Evolutionary conservation across 2,329 filamentous ascomycete genomes (phyloP), one percentile per base, ranked within the genome.

Genomic region (Fusarium sambucinum): DNA sequence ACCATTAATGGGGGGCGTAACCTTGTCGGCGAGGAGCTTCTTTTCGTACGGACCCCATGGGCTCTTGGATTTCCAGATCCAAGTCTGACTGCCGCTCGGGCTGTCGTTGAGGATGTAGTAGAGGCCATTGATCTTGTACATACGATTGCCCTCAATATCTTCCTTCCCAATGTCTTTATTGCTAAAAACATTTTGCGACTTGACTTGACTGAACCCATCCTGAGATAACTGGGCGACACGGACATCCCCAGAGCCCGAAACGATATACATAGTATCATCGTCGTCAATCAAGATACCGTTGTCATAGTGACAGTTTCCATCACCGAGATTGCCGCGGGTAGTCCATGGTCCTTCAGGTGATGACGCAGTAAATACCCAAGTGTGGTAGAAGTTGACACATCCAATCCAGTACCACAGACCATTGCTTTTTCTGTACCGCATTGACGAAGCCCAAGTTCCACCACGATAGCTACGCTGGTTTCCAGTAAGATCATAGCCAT

Each of bases 201-300:
- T 80, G 13, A 83, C 80, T 50, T 85, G 75, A 29, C 76, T 78
- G 1, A 84, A 75, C 0, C 83, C 84, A 58, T 88, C 83, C 1
- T 74, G 63, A 17, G 81, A 81, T 4, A 89, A 78, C 69, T 87
- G 80, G 1, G 86, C 83, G 2, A 89, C 81, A 11, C 66, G 77
- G 52, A 89, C 81, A 3, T 83, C 77, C 0, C 75, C 81, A 46
- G 79, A 82, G 6, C 85, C 86, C 67, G 87, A 87, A 0, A 81
- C 84, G 0, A 89, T 82, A 52, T 88, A 89, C 80, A 88, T 85
- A 1, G 81, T 85, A 58, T 88, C 86, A 32, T 88, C 81, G 25
- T 87, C 84, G 50, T 89, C 86, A 33, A 89, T 81, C n/a, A 89
- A 73, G 1, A 89, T 74, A 0, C 87, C 86, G 19, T 78, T 81